A percentile compares a stretch with the other conserved stretches of the same genome.
Evolutionary conservation across 768 basidiomycete species (phyloP).

Genomic region (Mycena capillaripes): DNA sequence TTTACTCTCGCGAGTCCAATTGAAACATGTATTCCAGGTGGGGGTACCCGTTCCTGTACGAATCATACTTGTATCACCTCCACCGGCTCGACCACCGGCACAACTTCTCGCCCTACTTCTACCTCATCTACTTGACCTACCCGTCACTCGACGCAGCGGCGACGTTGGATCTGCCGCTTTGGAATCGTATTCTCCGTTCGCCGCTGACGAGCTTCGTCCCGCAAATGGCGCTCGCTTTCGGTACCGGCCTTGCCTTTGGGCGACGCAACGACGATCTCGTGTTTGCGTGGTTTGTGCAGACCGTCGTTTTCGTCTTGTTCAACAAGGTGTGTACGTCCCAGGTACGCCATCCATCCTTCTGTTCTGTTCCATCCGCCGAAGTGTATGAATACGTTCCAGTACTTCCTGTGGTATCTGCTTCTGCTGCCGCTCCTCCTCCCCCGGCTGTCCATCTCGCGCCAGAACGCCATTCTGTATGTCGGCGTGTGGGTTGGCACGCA

Average conservation of each 20-base stretch:
- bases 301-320: slow-evolving; percentile 91
- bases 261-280: slow-evolving; percentile 69
- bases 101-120: slow-evolving; percentile 99
- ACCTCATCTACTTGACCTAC: slow-evolving; percentile 91
- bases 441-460: slow-evolving; percentile 64
- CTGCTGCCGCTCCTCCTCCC: slow-evolving; percentile 89
- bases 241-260: slow-evolving; percentile 82
- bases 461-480: slow-evolving; percentile 55
- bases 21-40: slow-evolving; percentile 67
- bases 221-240: slow-evolving; percentile 81
- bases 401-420: slow-evolving; percentile 97
- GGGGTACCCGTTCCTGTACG: slow-evolving; percentile 92
- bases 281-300: slow-evolving; percentile 94
- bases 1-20: neutral
- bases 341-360: slow-evolving; percentile 54
- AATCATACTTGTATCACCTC: slow-evolving; percentile 95
- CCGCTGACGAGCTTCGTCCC: slow-evolving; percentile 88
- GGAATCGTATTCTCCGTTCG: slow-evolving; percentile 69
- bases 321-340: slow-evolving; percentile 99
- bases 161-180: slow-evolving; percentile 44
- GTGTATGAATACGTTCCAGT: slow-evolving; percentile 52
- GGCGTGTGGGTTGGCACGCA: slow-evolving; percentile 84
- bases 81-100: slow-evolving; percentile 95
- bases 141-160: slow-evolving; percentile 52
- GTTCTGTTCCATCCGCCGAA: too few species aligned